A percentile compares a stretch with the other conserved stretches of the same genome.
Evolutionary conservation across 179 eudicot species (phyloP).

Genomic region (Corrigiola litoralis): DNA sequence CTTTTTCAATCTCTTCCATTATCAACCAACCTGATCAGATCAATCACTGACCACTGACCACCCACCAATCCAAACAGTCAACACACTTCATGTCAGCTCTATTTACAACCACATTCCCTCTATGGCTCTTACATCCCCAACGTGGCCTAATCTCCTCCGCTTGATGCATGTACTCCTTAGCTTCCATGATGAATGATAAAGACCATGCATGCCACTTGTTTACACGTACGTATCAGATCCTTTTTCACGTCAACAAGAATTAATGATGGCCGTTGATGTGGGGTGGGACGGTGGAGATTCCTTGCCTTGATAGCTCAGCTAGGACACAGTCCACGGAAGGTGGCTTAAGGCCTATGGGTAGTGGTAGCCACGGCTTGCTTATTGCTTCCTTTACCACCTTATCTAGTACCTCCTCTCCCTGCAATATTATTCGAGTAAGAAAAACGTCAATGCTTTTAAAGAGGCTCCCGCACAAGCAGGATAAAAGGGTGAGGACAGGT

Average conservation of each 20-base stretch:
- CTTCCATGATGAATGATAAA: not conserved
- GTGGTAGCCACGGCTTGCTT: constrained; percentile 82
- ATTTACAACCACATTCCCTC: constrained; percentile 29
- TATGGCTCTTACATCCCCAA: constrained; percentile 18
- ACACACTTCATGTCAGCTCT: constrained; percentile 22
- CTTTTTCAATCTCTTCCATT: not conserved
- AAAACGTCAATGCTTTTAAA: not conserved
- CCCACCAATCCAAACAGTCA: constrained; percentile 19
- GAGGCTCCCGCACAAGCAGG: not conserved
- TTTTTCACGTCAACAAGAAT: not conserved
- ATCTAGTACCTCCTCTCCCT: constrained; percentile 77
- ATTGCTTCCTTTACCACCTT: constrained; percentile 76
- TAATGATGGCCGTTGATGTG: constrained; percentile 26
- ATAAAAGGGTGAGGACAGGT: too few relatives aligned
- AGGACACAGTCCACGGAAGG: constrained; percentile 75
- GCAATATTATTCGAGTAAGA: constrained; percentile 3
- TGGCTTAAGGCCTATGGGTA: constrained; percentile 77
- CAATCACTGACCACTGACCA: not conserved
- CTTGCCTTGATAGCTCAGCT: constrained; percentile 63
- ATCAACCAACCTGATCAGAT: constrained; percentile 11
- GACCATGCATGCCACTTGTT: not conserved
- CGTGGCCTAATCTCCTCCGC: constrained; percentile 29
- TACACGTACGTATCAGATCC: constrained; percentile 18
- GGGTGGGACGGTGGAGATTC: constrained; percentile 56
- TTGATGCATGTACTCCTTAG: not conserved